Evolutionary conservation across 2,329 filamentous ascomycete species (phyloP), one percentile per base, ranked within the genome.

Genomic region (Aspergillus arachidicola): DNA sequence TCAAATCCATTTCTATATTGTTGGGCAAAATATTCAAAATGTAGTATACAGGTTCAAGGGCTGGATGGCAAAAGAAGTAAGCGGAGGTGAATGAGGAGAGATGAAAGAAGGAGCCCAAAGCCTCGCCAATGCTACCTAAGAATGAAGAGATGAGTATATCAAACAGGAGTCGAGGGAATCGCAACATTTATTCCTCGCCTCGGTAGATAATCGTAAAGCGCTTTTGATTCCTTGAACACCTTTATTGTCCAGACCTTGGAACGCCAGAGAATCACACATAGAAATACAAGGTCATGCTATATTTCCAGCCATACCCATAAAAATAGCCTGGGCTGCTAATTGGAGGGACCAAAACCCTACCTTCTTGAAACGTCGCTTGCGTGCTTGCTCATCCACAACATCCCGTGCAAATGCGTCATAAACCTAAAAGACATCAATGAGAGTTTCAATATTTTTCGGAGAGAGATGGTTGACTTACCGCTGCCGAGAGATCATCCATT

Each of bases 261-360:
- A 57, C 51, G 41, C 63, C 55, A 41, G 46, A 41, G 56, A 43
- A 34, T 14, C 51, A 61, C 55, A 66, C 55, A 66, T 55, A 65
- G 62, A 68, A 66, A 58, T 69, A 72, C 67, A 73, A 60, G 53
- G 65, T 79, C 73, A 87, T 61, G 85, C 85, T 65, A 88, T 83
- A 69, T 93, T 95, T 19, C 94, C 94, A 5, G 94, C 94, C 84
- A 98, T 91, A 11, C 95, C 95, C 81, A 98, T 91, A 75, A 98
- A 95, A 41, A 99, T 85, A 3, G 94, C 95, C 76, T 99, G 95
- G 9, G 94, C 91, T 7, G 94, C 92, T 62, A 99, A 82, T 71
- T 94, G 94, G 61, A 98, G 84, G 3, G 93, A 97, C 95, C 95
- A 99, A 72, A 98, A 89, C 36, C 95, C 95, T 32, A 97, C 95